A percentile compares a stretch with the other conserved stretches of the same genome.
Conservation (phyloP, 2,329 filamentous ascomycete species). For the Aspergillus spinulosporus region DNA sequence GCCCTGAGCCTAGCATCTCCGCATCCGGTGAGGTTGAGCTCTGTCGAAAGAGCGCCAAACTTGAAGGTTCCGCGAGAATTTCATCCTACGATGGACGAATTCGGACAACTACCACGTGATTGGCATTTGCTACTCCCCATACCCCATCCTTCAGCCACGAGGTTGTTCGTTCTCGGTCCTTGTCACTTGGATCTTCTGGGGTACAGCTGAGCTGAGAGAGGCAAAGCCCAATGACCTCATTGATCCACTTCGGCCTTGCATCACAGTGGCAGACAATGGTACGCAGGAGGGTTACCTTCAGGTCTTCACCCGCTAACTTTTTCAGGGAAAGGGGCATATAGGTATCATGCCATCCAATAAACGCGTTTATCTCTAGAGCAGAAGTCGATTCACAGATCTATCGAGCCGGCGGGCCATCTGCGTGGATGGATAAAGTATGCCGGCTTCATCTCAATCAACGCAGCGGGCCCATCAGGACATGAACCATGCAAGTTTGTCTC, state of each 20-base stretch:
- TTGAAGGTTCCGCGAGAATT: too few species aligned
- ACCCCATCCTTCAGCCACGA: neutral
- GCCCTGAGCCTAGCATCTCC: neutral
- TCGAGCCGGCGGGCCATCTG: neutral
- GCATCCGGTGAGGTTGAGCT: neutral
- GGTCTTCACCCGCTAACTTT: neutral
- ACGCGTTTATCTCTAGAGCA: neutral
- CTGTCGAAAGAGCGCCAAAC: too few species aligned
- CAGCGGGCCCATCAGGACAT: neutral
- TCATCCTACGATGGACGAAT: neutral
- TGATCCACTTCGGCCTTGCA: too few species aligned
- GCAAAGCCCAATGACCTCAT: too few species aligned
- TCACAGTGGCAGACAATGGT: too few species aligned
- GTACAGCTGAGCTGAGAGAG: too few species aligned
- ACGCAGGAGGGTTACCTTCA: neutral
- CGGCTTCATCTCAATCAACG: neutral
- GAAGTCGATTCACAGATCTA: neutral
- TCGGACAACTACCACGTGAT: slow-evolving; percentile 1
- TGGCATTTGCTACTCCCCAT: neutral
- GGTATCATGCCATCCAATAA: neutral
- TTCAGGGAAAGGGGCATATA: neutral
- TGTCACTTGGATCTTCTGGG: too few species aligned
- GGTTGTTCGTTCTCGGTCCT: neutral
- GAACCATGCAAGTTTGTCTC: neutral
- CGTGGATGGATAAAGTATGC: neutral